Conservation (phyloP, 208 protist species). For the Phytomonas sp. region DNA sequence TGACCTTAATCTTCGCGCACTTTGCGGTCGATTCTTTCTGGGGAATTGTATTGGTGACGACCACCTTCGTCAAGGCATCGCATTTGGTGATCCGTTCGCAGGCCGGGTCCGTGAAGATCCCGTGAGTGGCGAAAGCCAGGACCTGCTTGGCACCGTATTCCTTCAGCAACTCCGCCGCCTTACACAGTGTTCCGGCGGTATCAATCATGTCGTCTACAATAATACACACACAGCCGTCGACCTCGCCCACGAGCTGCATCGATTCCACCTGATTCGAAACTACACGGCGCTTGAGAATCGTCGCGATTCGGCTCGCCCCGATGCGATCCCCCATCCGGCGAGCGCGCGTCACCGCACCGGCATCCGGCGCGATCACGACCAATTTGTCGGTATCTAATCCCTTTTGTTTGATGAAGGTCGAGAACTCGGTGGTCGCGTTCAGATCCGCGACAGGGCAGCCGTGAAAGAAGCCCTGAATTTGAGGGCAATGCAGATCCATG, state of each 20-base stretch:
- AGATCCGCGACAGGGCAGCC: constrained; percentile 90
- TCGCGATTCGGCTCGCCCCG: constrained; percentile 86
- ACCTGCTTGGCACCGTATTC: constrained; percentile 91
- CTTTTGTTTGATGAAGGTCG: constrained; percentile 73
- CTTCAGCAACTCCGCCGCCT: constrained; percentile 92
- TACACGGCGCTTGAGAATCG: constrained; percentile 92
- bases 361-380: constrained; percentile 94
- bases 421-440: constrained; percentile 79
- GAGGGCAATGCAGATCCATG: constrained; percentile 91
- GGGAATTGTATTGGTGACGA: constrained; percentile 92
- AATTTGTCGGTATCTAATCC: constrained; percentile 65
- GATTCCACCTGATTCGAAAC: constrained; percentile 88
- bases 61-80: constrained; percentile 81
- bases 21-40: constrained; percentile 49
- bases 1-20: constrained; percentile 80
- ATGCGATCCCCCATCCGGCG: constrained; percentile 74
- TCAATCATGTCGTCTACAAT: constrained; percentile 98
- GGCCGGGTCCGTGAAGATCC: constrained; percentile 91
- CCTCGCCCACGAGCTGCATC: constrained; percentile 94
- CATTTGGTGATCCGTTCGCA: constrained; percentile 87
- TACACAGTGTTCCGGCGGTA: constrained; percentile 92
- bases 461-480: constrained; percentile 96
- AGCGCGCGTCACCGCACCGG: constrained; percentile 92
- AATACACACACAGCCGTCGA: constrained; percentile 90
- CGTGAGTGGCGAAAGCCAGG: constrained; percentile 91